Evolutionary conservation across 257 asterid species (phyloP).

Genomic region (Penstemon barbatus): DNA sequence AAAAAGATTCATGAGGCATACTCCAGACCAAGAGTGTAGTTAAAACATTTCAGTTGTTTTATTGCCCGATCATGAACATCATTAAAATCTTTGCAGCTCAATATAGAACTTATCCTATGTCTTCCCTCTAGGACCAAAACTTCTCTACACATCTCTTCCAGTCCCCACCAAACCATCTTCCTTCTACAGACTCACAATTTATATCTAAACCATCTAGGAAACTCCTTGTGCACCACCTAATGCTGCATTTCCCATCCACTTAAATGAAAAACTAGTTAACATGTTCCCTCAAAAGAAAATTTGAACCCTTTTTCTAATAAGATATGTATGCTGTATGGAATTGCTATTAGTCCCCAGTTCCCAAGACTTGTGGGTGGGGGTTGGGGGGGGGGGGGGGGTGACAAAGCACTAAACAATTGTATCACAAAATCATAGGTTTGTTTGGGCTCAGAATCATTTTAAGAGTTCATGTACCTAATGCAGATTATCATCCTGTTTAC

Average conservation of each 20-base stretch:
- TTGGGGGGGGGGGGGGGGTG: too few species aligned
- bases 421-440: not conserved
- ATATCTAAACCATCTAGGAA: slow-evolving; percentile 3
- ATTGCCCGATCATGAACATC: not conserved
- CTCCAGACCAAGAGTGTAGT: not conserved
- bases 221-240: slow-evolving; percentile 1
- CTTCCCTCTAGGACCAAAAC: not conserved
- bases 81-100: not conserved
- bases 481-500: too few species aligned
- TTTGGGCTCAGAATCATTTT: too few species aligned
- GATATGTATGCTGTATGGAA: too few species aligned
- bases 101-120: not conserved
- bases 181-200: not conserved
- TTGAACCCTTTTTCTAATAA: too few species aligned
- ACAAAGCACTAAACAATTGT: not conserved
- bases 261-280: not conserved
- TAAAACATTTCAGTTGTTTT: not conserved
- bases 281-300: not conserved
- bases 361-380: too few species aligned
- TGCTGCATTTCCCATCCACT: slow-evolving; percentile 4
- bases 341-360: too few species aligned
- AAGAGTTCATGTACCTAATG: too few species aligned
- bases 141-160: not conserved
- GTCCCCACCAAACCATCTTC: not conserved
- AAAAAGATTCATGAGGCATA: not conserved